Base-by-base conservation (phyloP, 805 yeast species). In the Metschnikowia sp. region DNA sequence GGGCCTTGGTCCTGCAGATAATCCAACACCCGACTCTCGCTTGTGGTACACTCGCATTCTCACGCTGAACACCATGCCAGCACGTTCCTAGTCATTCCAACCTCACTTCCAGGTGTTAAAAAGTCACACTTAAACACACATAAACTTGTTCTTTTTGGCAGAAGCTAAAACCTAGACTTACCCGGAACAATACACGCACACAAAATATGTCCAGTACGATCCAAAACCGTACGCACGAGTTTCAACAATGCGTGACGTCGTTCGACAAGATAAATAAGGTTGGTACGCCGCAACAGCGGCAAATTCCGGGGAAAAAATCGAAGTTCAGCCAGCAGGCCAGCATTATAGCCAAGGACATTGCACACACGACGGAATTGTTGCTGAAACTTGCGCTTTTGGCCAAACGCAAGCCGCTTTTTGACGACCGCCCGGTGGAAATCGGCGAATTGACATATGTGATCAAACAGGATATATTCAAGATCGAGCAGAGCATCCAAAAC, bases 391-490 rank as follows among this genome's bases (percentile, higher is more conserved):
- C 98, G 2, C 72, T 77, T 54, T 68, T 94, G 54, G 97, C 99
- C 3, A 89, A 86, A 64, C 76, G 90, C 57, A 91, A 90, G 63
- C 96, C 97, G 15, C 68, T 92, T 62, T 88, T 94, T 55, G 96
- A 91, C 61, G 99, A 94, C 66, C 84, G 86, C 55, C 97, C 98
- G 0, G 84, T 88, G 12, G 98, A 94, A 62, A 88, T 94, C 53
- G 88, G 91, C 18, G 97, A 94, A 64, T 73, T 94, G 53, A 91
- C 99, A 0, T 87, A 84, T 56, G 84, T 90, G 36, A 83, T 86
- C 51, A 87, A 86, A 53, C 97, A 94, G 64, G 96, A 87, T 59
- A 83, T 94, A 42, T 83, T 90, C 61, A 81, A 82, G 54, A 82
- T 94, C 53, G 96, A 88, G 59, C 82, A 84, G 58, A 77, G 76